These are phyloP conservation scores for Cordyceps javanica DNA, from an alignment of 2,329 filamentous ascomycete genomes.

Conservation along the genomic window DNA sequence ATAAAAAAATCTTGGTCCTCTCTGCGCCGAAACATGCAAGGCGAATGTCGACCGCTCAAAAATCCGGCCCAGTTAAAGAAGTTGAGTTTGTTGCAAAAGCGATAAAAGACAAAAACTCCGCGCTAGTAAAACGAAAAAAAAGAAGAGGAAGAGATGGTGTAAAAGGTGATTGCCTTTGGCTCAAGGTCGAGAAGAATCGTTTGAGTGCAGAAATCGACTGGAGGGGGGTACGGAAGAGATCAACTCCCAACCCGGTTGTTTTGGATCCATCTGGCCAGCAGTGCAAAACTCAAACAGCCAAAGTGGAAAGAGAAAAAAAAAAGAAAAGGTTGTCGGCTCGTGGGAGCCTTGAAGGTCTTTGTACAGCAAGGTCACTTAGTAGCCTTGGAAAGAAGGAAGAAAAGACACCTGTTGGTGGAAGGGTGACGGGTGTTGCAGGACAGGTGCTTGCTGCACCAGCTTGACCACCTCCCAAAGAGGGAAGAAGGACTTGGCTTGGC, in stretches of 20 bases:
- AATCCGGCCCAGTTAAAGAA: background rate
- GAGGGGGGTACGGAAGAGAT: slow-evolving; percentile 1
- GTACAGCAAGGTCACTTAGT: slow-evolving; percentile 28
- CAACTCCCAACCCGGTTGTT: slow-evolving; percentile 3
- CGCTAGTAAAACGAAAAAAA: slow-evolving; percentile 8
- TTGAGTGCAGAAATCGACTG: background rate
- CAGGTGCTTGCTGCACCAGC: slow-evolving; percentile 44
- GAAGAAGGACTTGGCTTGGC: slow-evolving; percentile 42
- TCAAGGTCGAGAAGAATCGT: background rate
- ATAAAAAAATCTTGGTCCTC: slow-evolving; percentile 3
- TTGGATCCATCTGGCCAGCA: slow-evolving; percentile 6
- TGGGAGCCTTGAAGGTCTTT: slow-evolving; percentile 7
- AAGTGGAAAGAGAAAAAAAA: background rate
- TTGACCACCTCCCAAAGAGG: slow-evolving; percentile 48
- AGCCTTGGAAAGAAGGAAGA: slow-evolving; percentile 46
- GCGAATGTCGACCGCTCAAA: slow-evolving; percentile 12
- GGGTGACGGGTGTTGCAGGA: slow-evolving; percentile 42
- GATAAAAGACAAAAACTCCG: slow-evolving; percentile 13
- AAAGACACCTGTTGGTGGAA: slow-evolving; percentile 49
- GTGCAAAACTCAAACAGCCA: slow-evolving; percentile 3
- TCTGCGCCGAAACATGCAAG: slow-evolving; percentile 11
- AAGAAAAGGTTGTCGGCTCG: slow-evolving; percentile 3
- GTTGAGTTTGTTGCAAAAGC: background rate
- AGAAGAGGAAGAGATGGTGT: background rate
- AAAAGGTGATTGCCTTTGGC: background rate